Base-by-base conservation (phyloP, 2,329 filamentous ascomycete genomes). In the Meredithiella fracta region DNA sequence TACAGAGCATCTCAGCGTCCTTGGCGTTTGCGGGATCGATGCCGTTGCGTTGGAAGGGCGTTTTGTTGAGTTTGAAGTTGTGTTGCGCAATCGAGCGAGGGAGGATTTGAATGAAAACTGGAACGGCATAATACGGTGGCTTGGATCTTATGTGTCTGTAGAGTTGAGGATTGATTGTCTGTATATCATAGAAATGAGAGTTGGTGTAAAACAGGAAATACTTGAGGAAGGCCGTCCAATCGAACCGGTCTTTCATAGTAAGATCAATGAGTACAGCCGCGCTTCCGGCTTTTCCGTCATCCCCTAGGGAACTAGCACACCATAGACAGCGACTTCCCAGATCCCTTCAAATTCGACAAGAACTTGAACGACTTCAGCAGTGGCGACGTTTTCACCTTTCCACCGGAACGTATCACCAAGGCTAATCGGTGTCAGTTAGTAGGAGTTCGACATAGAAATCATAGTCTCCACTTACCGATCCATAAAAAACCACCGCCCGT, bases 11-110 rank as follows among this genome's bases (percentile, higher is more conserved):
- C 3, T 42, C 31, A 3, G 37, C 40, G 29, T 20, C 25, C 7
- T 34, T 23, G 1, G 49, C 51, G 38, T 54, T 58, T 15, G 56
- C 51, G 2, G 56, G 56, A 23, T 58, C 51, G 20, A 58, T 47
- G 5, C 56, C 56, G 3, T 47, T 51, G 8, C 22, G 25, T 23
- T 58, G 56, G 4, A 58, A 20, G 8, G 51, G 51, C 9, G 47
- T 37, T 31, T 90, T 90, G 64, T 87, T 86, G 67, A 88, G 85
- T 69, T 90, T 90, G 65, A 87, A 84, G 62, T 88, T 90, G 64
- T 85, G 81, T 62, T 80, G 83, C 4, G 82, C 77, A 25, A 73
- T 77, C 56, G 75, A 72, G 37, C 70, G 70, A 44, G 74, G 68
- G 22, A 85, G 73, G 26, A 85, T 67, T 0, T 85, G 72, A 17